Evolutionary conservation across 306 rosid species (phyloP).

Genomic region (Cucumis melo): DNA sequence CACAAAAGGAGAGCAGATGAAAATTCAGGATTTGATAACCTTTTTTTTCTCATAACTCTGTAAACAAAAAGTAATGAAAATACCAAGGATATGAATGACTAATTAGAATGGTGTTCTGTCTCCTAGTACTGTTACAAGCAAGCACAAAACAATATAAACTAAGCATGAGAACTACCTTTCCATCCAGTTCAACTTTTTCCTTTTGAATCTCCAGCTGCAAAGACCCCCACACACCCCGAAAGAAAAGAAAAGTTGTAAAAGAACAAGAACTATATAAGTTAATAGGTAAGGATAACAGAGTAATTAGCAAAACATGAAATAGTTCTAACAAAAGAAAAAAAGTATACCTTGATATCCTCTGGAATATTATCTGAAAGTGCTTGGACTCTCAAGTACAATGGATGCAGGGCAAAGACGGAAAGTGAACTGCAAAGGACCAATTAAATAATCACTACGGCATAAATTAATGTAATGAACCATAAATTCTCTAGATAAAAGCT

Average conservation of each 20-base stretch:
- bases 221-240: not conserved
- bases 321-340: not conserved
- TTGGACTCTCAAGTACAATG: conserved; percentile 81
- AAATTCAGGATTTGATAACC: not conserved
- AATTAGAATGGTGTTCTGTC: not conserved
- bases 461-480: not conserved
- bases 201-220: conserved; percentile 66
- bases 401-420: conserved; percentile 92
- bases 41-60: not conserved
- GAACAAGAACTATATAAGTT: not conserved
- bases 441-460: not conserved
- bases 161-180: conserved; percentile 46
- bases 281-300: not conserved
- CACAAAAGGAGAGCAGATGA: not conserved
- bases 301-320: conserved; percentile 13
- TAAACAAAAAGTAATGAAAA: not conserved
- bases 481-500: not conserved
- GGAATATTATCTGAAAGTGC: conserved; percentile 70
- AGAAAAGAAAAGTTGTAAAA: not conserved
- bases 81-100: not conserved
- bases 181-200: conserved; percentile 55
- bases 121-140: not conserved
- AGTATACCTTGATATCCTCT: conserved; percentile 59
- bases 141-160: conserved; percentile 5
- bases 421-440: conserved; percentile 54